Evolutionary conservation across 2,329 filamentous ascomycete genomes (phyloP).

Genomic region (Colletotrichum australisinense): DNA sequence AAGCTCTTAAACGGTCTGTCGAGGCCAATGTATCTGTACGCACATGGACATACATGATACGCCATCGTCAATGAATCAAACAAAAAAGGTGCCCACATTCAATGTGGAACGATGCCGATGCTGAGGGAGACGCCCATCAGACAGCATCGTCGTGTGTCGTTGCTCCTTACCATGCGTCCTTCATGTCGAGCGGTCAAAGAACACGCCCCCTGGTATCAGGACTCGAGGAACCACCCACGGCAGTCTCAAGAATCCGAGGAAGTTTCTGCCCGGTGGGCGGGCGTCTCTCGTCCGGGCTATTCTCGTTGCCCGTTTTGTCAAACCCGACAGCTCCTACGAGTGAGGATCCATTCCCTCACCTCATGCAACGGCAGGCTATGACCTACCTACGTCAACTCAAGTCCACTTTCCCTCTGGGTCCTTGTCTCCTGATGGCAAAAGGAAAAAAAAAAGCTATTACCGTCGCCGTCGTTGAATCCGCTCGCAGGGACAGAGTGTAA

Average conservation of each 20-base stretch:
- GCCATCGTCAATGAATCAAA: not conserved
- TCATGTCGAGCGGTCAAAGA: not conserved
- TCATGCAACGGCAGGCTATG: not conserved
- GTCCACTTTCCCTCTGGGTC: not conserved
- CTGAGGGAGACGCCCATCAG: not conserved
- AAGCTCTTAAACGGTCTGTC: not conserved
- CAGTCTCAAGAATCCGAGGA: not conserved
- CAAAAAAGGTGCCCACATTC: not conserved
- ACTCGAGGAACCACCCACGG: too few species aligned
- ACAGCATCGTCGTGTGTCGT: not conserved
- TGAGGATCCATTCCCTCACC: not conserved
- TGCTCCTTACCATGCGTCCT: too few species aligned
- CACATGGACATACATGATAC: not conserved
- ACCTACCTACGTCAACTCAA: not conserved
- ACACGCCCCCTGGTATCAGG: not conserved
- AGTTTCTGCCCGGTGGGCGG: not conserved
- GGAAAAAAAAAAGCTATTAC: not conserved
- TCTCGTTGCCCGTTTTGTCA: not conserved
- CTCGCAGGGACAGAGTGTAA: not conserved
- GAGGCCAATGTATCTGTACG: not conserved
- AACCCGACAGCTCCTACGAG: not conserved
- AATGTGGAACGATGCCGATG: not conserved
- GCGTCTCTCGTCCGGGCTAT: not conserved
- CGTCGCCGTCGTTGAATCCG: not conserved
- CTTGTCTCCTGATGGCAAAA: not conserved